These are phyloP conservation scores for Candida sojae DNA, from an alignment of 1,139 yeast species.

Conservation along the genomic window DNA sequence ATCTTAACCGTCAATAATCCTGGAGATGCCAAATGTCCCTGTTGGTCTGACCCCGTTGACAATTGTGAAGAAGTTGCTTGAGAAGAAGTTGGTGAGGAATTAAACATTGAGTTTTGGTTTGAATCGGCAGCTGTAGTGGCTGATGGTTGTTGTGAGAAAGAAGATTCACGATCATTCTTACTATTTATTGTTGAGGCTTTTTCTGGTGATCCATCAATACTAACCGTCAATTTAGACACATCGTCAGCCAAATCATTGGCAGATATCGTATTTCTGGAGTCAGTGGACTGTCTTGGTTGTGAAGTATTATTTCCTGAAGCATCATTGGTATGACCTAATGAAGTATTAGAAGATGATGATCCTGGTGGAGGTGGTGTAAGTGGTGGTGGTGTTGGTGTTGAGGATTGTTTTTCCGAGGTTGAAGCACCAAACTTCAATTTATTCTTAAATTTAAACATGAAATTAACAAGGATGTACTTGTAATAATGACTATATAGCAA, in stretches of 20 bases:
- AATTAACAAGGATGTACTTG: too few relatives aligned
- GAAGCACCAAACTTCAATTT: slow-evolving; percentile 46
- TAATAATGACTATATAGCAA: too few relatives aligned
- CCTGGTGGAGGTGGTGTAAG: slow-evolving; percentile 8
- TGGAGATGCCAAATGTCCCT: slow-evolving; percentile 36
- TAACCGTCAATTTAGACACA: slow-evolving; percentile 29
- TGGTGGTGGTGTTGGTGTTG: slow-evolving; percentile 6
- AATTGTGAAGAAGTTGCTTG: slow-evolving; percentile 10
- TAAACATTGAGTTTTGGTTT: slow-evolving; percentile 9
- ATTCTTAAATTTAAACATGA: slow-evolving; percentile 47
- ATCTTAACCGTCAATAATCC: slow-evolving; percentile 73
- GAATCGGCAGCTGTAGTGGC: slow-evolving; percentile 7
- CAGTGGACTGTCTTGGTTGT: slow-evolving; percentile 28
- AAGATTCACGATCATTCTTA: slow-evolving; percentile 5
- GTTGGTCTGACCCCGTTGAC: slow-evolving; percentile 7
- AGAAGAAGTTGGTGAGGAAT: slow-evolving; percentile 10
- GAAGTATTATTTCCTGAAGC: slow-evolving; percentile 9
- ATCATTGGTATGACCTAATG: neutral
- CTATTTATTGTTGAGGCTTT: slow-evolving; percentile 3
- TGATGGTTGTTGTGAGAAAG: slow-evolving; percentile 10
- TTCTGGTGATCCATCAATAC: slow-evolving; percentile 10
- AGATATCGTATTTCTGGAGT: slow-evolving; percentile 29
- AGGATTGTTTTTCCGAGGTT: slow-evolving; percentile 18
- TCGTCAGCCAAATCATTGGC: slow-evolving; percentile 26
- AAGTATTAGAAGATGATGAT: slow-evolving; percentile 13